These are phyloP conservation scores for Periconia digitata DNA, from an alignment of 2,329 filamentous ascomycete species.

Conservation along the genomic window DNA sequence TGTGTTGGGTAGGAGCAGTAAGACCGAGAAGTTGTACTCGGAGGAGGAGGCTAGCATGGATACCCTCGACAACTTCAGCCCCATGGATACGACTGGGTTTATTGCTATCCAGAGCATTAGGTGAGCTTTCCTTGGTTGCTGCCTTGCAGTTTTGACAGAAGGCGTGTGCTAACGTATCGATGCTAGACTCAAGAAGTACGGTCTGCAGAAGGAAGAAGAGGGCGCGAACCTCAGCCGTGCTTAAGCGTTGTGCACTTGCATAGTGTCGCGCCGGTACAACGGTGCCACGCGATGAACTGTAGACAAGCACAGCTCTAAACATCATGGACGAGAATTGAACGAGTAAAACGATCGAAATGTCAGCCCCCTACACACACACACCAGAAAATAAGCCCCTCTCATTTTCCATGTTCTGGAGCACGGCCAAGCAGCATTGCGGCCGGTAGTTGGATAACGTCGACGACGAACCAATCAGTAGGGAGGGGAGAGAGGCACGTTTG, in stretches of 20 bases:
- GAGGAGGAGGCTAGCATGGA: constrained; percentile 70
- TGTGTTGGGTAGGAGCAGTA: constrained; percentile 60
- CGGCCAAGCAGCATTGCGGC: no score
- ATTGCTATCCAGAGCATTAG: constrained; percentile 69
- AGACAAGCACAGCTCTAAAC: no score
- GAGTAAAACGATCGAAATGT: no score
- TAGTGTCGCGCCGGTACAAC: background rate
- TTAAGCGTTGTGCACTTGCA: background rate
- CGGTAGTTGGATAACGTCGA: no score
- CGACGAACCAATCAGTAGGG: no score
- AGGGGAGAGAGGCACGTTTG: no score
- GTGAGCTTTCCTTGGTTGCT: background rate
- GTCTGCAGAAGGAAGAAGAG: constrained; percentile 41
- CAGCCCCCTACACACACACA: no score
- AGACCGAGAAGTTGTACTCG: constrained; percentile 71
- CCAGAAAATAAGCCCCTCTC: no score
- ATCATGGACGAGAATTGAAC: no score
- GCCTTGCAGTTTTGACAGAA: background rate
- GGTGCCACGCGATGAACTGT: background rate
- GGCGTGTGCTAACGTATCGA: background rate
- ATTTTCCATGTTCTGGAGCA: no score
- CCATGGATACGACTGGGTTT: constrained; percentile 67
- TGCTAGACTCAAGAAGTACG: constrained; percentile 47
- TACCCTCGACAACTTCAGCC: constrained; percentile 67
- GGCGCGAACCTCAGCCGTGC: constrained; percentile 16